Evolutionary conservation across 2,329 filamentous ascomycete genomes (phyloP).

Genomic region (Exophiala spinifera): DNA sequence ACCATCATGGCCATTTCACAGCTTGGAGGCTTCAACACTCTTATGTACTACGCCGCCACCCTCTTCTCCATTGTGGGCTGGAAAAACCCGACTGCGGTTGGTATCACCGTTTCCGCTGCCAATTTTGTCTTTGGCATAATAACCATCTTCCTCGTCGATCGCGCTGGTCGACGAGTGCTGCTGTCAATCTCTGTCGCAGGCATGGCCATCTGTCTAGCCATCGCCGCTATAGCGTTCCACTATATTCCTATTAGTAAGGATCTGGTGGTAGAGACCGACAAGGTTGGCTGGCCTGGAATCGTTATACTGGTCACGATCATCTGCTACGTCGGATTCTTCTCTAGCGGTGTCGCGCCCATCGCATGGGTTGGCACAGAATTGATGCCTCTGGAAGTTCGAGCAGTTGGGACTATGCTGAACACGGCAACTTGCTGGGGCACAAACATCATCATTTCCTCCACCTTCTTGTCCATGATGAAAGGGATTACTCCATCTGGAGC

Average conservation of each 20-base stretch:
- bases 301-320: slow-evolving; percentile 73
- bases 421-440: slow-evolving; percentile 80
- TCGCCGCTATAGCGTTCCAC: slow-evolving; percentile 71
- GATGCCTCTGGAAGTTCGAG: slow-evolving; percentile 67
- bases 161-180: slow-evolving; percentile 72
- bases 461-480: slow-evolving; percentile 85
- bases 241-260: slow-evolving; percentile 47
- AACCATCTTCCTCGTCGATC: slow-evolving; percentile 75
- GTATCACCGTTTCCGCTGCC: slow-evolving; percentile 70
- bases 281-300: slow-evolving; percentile 35
- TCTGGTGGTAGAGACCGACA: slow-evolving; percentile 21
- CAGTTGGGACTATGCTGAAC: slow-evolving; percentile 57
- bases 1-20: slow-evolving; percentile 85
- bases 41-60: slow-evolving; percentile 88
- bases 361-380: slow-evolving; percentile 95
- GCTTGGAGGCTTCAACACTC: slow-evolving; percentile 81
- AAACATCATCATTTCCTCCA: slow-evolving; percentile 84
- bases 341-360: slow-evolving; percentile 81
- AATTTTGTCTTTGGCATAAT: slow-evolving; percentile 34
- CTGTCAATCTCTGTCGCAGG: slow-evolving; percentile 78
- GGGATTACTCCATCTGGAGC: slow-evolving; percentile 68
- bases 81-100: slow-evolving; percentile 72
- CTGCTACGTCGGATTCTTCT: slow-evolving; percentile 80
- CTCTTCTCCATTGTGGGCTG: slow-evolving; percentile 78
- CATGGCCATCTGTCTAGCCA: slow-evolving; percentile 70